Evolutionary conservation across 2,329 filamentous ascomycete species (phyloP), one percentile per base, ranked within the genome.

Genomic region (Fusarium vanettenii): DNA sequence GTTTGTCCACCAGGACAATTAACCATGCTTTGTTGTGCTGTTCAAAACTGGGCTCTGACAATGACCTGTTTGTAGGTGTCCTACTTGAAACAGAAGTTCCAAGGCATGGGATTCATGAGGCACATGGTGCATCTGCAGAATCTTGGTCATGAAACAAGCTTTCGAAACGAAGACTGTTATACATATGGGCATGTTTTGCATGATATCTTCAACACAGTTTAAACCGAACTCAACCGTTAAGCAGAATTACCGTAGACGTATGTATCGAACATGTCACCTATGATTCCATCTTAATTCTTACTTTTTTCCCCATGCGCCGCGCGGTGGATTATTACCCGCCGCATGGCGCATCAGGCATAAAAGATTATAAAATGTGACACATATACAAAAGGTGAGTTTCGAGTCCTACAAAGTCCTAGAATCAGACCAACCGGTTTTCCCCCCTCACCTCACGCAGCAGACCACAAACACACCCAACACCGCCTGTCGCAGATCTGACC

Each of bases 401-500:
- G 27, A 64, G 61, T 64, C 61, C 61, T 64, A 57, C 48, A 31
- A 20, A 64, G n/a, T 64, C 50, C 61, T 55, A 64, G 48, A 52
- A 52, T 52, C 43, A 39, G 59, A 14, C 27, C 25, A 45, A 62
- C 27, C 41, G 13, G 29, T 31, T 27, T 20, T 11, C 22, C 18
- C 27, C 39, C 59, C n/a, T 20, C 41, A 20, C 41, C 22, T 61
- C 25, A 27, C 43, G 43, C 43, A 50, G 45, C 45, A 37, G 43
- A 60, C 69, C 69, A 67, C 70, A 48, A 71, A 25, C 52, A 25
- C 20, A n/a, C 68, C 61, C 50, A 60, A 75, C 74, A 63, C 72
- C 72, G 66, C 56, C 62, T 55, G 39, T 68, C n/a, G 56, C 65
- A 67, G 52, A 73, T 61, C 56, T 68, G 69, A 65, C 63, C 56